phyloP scores from a whole-genome alignment of 2,329 filamentous ascomycete species.

The Lachnellula subtilissima region DNA sequence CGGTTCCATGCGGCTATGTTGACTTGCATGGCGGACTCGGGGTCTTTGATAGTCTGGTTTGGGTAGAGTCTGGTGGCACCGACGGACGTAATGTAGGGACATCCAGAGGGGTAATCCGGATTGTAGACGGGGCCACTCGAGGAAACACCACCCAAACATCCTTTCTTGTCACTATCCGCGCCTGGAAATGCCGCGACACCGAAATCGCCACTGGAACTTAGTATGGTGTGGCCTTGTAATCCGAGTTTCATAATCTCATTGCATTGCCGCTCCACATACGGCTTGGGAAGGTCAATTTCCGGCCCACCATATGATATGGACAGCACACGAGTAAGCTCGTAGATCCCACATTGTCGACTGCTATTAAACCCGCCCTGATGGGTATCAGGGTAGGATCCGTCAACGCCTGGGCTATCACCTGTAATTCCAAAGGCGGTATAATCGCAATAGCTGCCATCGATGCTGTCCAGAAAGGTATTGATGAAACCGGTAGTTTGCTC shows the following conservation, averaged over 20 bases:
- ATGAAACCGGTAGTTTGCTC: conserved; percentile 9
- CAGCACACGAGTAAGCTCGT: conserved; percentile 48
- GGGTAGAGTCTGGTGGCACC: conserved; percentile 3
- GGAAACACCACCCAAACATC: conserved; percentile 36
- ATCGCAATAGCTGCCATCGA: conserved; percentile 30
- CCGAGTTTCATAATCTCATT: conserved; percentile 48
- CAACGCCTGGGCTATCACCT: conserved; percentile 5
- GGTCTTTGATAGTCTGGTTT: background rate
- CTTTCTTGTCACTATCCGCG: conserved; percentile 29
- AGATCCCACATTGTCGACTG: background rate
- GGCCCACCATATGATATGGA: conserved; percentile 55
- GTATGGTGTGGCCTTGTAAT: conserved; percentile 46
- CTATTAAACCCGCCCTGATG: conserved; percentile 1
- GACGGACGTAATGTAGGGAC: conserved; percentile 23
- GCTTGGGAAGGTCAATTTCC: conserved; percentile 47
- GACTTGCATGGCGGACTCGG: background rate
- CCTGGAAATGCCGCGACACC: conserved; percentile 31
- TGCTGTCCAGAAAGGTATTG: conserved; percentile 32
- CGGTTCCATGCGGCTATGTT: conserved; percentile 35
- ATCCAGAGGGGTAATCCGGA: conserved; percentile 48
- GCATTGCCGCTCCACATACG: conserved; percentile 50
- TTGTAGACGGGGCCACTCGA: conserved; percentile 48
- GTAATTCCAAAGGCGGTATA: conserved; percentile 1
- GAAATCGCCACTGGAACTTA: conserved; percentile 49
- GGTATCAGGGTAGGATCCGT: conserved; percentile 7